Percentiles rank a stretch among this genome's conserved stretches.
Conservation (phyloP, 768 basidiomycete genomes). For the Suillus decipiens region DNA sequence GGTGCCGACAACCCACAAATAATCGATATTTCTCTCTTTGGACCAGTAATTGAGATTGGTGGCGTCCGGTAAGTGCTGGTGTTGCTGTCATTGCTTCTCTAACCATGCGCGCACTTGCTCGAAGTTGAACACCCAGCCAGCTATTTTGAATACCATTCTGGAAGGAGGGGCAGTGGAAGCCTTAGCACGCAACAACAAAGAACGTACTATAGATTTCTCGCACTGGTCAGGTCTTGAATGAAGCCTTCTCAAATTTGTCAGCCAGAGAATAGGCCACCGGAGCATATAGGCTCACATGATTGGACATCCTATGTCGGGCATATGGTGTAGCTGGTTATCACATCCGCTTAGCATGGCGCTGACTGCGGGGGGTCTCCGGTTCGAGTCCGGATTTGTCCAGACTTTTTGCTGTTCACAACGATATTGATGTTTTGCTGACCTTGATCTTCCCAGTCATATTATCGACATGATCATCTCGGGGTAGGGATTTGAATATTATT, state of each 20-base stretch:
- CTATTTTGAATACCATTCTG: neutral
- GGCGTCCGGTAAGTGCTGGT: neutral
- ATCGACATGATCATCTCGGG: neutral
- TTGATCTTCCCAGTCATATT: neutral
- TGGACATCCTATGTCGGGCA: conserved; percentile 20
- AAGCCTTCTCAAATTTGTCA: too few species aligned
- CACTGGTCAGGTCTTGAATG: neutral
- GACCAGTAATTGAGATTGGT: neutral
- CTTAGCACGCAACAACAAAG: neutral
- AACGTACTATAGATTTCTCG: neutral
- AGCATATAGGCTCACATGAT: too few species aligned
- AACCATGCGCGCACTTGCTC: neutral
- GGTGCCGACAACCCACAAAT: neutral
- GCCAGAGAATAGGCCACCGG: too few species aligned
- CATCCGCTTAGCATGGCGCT: conserved; percentile 41
- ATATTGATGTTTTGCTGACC: neutral
- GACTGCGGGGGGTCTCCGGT: conserved; percentile 41
- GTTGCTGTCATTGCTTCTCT: neutral
- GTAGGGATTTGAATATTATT: neutral
- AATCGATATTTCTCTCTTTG: neutral
- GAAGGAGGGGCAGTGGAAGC: too few species aligned
- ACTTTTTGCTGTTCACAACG: conserved; percentile 17
- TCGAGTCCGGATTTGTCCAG: conserved; percentile 43
- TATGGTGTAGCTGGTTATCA: conserved; percentile 44
- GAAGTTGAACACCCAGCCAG: neutral